A percentile compares a stretch with the other conserved stretches of the same genome.
Evolutionary conservation across 306 rosid species (phyloP).

Genomic region (Citrullus mucosospermus): DNA sequence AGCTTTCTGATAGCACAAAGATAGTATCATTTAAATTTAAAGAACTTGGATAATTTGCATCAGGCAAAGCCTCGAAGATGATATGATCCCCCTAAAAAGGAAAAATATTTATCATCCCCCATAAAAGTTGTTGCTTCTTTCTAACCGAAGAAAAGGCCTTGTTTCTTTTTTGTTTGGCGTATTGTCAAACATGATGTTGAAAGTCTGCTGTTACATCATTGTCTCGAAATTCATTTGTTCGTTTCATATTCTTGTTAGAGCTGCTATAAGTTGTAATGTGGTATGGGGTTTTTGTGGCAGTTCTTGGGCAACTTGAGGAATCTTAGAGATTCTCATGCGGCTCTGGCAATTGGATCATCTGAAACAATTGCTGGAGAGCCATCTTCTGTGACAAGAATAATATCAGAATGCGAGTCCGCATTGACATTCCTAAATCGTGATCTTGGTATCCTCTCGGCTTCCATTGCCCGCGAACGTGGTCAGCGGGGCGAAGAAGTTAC

Average conservation of each 20-base stretch:
- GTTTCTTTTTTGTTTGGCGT: not conserved
- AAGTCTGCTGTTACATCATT: not conserved
- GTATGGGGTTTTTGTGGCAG: slow-evolving; percentile 23
- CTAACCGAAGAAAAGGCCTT: not conserved
- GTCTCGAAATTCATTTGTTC: not conserved
- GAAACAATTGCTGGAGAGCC: slow-evolving; percentile 76
- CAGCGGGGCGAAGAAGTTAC: slow-evolving; percentile 41
- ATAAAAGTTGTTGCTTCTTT: not conserved
- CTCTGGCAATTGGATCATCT: slow-evolving; percentile 76
- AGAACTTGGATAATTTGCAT: not conserved
- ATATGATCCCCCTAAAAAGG: not conserved
- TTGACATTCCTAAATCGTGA: slow-evolving; percentile 75
- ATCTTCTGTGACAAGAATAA: slow-evolving; percentile 74
- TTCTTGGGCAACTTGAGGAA: slow-evolving; percentile 78
- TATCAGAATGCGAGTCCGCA: slow-evolving; percentile 81
- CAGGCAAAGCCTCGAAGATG: not conserved
- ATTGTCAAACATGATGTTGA: not conserved
- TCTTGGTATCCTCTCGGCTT: slow-evolving; percentile 89
- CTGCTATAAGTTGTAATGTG: not conserved
- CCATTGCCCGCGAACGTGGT: slow-evolving; percentile 77
- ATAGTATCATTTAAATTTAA: not conserved
- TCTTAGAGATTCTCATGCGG: slow-evolving; percentile 85
- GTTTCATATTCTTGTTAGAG: not conserved
- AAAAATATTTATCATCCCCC: not conserved
- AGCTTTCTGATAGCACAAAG: not conserved